Percentiles rank a stretch among this genome's conserved stretches.
phyloP scores from a whole-genome alignment of 345 rosid species.

The Pugionium dolabratum region DNA sequence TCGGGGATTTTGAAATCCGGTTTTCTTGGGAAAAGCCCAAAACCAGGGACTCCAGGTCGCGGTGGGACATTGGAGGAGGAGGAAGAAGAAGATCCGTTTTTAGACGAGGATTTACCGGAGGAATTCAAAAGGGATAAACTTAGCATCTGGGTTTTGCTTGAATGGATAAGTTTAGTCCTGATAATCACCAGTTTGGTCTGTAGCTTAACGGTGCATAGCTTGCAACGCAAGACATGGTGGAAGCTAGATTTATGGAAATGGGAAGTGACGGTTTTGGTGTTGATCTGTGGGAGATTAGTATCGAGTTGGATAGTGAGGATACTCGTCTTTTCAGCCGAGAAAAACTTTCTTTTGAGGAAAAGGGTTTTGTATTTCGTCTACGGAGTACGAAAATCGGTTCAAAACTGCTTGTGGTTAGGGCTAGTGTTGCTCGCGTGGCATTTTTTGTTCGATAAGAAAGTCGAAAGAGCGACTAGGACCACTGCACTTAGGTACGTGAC shows the following conservation, averaged over 20 bases:
- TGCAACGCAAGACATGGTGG: slow-evolving; percentile 44
- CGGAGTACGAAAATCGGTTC: slow-evolving; percentile 59
- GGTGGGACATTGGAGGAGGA: slow-evolving; percentile 37
- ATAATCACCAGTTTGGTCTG: slow-evolving; percentile 49
- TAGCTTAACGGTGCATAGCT: slow-evolving; percentile 45
- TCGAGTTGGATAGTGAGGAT: slow-evolving; percentile 70
- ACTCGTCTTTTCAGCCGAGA: slow-evolving; percentile 57
- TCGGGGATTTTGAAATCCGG: slow-evolving; percentile 38
- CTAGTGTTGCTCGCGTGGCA: slow-evolving; percentile 68
- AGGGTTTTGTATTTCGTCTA: slow-evolving; percentile 75
- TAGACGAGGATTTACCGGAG: slow-evolving; percentile 54
- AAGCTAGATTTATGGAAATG: slow-evolving; percentile 66
- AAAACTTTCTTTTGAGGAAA: slow-evolving; percentile 61
- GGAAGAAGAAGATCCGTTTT: slow-evolving; percentile 65
- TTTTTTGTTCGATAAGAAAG: slow-evolving; percentile 59
- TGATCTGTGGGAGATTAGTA: slow-evolving; percentile 69
- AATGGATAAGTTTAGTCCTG: slow-evolving; percentile 57
- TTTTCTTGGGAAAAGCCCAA: slow-evolving; percentile 44
- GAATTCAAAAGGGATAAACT: slow-evolving; percentile 48
- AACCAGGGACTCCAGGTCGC: slow-evolving; percentile 26
- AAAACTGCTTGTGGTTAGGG: slow-evolving; percentile 69
- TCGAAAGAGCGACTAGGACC: slow-evolving; percentile 41
- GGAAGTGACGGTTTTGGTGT: slow-evolving; percentile 62
- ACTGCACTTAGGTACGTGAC: slow-evolving; percentile 48
- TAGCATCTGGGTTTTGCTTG: slow-evolving; percentile 41